Conservation (phyloP, 2,329 filamentous ascomycete genomes). For the Trichoderma harzianum region DNA sequence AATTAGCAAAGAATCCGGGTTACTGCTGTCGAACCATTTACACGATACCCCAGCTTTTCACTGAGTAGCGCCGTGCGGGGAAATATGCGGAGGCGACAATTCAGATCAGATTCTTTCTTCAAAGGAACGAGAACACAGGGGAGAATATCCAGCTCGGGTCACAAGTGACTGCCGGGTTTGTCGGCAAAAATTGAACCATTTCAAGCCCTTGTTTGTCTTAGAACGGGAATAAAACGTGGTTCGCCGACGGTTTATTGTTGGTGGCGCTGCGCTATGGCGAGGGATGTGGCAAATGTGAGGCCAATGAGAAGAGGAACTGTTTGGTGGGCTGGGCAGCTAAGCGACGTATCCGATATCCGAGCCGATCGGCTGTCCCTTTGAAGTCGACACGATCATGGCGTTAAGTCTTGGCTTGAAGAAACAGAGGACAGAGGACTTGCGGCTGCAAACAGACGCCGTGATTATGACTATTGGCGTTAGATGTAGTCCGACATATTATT, state of each 20-base stretch:
- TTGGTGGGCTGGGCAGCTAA: neutral
- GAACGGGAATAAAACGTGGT: neutral
- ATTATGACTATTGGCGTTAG: neutral
- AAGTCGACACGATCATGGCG: neutral
- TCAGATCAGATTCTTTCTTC: neutral
- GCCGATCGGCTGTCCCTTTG: slow-evolving; percentile 22
- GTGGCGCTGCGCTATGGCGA: neutral
- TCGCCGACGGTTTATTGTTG: neutral
- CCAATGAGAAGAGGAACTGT: neutral
- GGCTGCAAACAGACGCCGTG: neutral
- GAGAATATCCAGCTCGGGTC: neutral
- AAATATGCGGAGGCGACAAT: slow-evolving; percentile 6
- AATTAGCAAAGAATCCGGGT: slow-evolving; percentile 5
- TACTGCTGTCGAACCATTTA: neutral
- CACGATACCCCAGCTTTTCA: slow-evolving; percentile 5
- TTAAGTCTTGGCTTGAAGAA: neutral
- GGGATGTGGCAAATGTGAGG: neutral
- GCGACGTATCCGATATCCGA: slow-evolving; percentile 28
- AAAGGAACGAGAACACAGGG: neutral
- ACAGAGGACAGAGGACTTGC: neutral
- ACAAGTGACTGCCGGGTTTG: neutral
- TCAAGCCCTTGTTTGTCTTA: neutral
- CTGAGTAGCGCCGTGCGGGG: neutral
- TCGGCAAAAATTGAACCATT: neutral
- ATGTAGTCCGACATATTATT: neutral